Base-by-base conservation (phyloP, 805 yeast genomes). In the Cyberlindnera saturnus region DNA sequence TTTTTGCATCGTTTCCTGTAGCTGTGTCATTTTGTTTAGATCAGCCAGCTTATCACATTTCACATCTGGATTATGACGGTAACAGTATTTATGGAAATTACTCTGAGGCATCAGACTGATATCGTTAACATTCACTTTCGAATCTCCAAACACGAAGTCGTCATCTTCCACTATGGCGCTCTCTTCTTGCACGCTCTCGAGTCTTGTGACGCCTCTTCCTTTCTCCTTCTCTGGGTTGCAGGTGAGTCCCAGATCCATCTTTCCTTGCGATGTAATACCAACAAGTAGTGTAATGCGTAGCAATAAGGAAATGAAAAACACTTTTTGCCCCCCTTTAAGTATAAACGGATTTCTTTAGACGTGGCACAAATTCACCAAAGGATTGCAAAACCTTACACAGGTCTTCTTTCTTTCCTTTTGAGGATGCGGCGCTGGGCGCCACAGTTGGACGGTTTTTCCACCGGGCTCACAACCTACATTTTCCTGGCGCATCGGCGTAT, bases 61-160 rank as follows among this genome's bases (percentile, higher is more conserved):
- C 36, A 86, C 74, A 43, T 87, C 90, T 3, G 98, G 98, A 58
- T 91, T 87, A 63, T 91, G 99, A 41, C 98, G 71, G 63, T 91
- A 91, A 60, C 99, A 91, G 65, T 77, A 91, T 51, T 74, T 74
- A 53, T 80, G 83, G 57, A 72, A 76, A 52, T 77, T 74, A 50
- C 74, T 82, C 38, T 49, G 53, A 1, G 62, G 62, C 6, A 57
- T 57, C 16, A 49, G 33, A 8, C 42, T 46, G 32, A 30, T 29
- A 19, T 45, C 44, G 29, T 45, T 42, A 2, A 43, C 42, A 18
- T 19, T 32, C 33, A 29, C 23, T 33, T 34, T 33, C 14, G 28
- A 23, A 23, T 41, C 44, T 15, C n/a, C 42, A 14, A 34, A 18
- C 30, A 28, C 36, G 13, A 19, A 10, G 13, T 43, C 46, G 34